Evolutionary conservation across 768 basidiomycete genomes (phyloP).

Genomic region (Boletus huronensis): DNA sequence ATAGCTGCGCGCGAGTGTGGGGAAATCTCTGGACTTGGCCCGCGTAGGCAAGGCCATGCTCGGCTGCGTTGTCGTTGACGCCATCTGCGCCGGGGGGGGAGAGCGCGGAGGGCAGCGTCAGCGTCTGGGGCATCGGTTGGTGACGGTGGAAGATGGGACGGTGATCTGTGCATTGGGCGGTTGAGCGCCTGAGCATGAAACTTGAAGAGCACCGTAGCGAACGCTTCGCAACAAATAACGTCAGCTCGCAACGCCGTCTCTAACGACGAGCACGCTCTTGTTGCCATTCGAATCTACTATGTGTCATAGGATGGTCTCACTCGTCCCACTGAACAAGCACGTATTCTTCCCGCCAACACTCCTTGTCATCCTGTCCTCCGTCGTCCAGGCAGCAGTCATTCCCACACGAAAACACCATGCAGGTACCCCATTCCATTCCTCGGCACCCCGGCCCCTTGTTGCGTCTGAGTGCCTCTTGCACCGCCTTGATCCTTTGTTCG

Average conservation of each 20-base stretch:
- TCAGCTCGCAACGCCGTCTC: conserved; percentile 1
- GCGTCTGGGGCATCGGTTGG: conserved; percentile 24
- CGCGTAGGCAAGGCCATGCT: conserved; percentile 11
- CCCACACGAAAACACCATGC: conserved; percentile 84
- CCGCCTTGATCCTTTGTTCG: conserved; percentile 62
- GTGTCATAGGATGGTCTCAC: conserved; percentile 23
- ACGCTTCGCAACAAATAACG: conserved; percentile 23
- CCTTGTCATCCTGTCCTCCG: conserved; percentile 37
- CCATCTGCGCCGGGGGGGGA: conserved; percentile 5
- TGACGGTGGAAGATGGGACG: conserved; percentile 15
- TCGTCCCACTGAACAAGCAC: conserved; percentile 78
- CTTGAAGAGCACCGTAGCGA: conserved; percentile 8
- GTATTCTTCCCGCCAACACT: conserved; percentile 68
- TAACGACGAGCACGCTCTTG: background rate
- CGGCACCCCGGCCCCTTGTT: conserved; percentile 40
- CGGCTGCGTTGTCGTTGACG: conserved; percentile 20
- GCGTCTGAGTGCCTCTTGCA: conserved; percentile 54
- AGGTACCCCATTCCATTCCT: conserved; percentile 95
- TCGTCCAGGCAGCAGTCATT: conserved; percentile 65
- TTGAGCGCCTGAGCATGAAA: conserved; percentile 22
- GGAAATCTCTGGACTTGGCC: conserved; percentile 52
- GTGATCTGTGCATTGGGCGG: conserved; percentile 23
- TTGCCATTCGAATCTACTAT: background rate
- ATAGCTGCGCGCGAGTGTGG: conserved; percentile 79
- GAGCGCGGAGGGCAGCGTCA: conserved; percentile 21